phyloP scores from a whole-genome alignment of 2,329 filamentous ascomycete species.

The Sporothrix variecibatus region DNA sequence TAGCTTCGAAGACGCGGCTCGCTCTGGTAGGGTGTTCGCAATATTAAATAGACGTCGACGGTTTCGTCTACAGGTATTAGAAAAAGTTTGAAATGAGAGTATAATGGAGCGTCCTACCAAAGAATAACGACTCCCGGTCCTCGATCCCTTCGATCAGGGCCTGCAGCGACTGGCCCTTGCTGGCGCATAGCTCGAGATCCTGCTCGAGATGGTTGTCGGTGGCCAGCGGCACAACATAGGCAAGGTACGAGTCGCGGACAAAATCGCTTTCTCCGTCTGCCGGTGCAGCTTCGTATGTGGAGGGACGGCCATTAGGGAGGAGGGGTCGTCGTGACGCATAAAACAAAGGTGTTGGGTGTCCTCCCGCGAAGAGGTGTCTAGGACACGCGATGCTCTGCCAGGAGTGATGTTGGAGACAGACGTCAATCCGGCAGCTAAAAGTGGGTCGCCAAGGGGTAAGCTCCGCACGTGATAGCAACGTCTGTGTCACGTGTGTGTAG shows the following conservation, averaged over 20 bases:
- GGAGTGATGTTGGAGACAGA: constrained; percentile 15
- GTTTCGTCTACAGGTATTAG: constrained; percentile 66
- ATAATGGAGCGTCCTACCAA: constrained; percentile 55
- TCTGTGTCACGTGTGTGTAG: not conserved
- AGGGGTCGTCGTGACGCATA: not conserved
- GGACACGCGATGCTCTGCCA: constrained; percentile 16
- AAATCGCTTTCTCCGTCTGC: constrained; percentile 43
- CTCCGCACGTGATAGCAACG: not conserved
- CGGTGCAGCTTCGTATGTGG: constrained; percentile 9
- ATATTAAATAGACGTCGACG: constrained; percentile 66
- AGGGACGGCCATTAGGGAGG: constrained; percentile 22
- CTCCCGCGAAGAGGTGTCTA: constrained; percentile 15
- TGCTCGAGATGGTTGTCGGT: constrained; percentile 58
- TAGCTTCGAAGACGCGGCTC: constrained; percentile 59
- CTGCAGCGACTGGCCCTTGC: constrained; percentile 43
- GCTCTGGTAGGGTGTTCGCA: constrained; percentile 64
- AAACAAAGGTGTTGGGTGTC: not conserved
- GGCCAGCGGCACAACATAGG: constrained; percentile 60
- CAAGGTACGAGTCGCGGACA: constrained; percentile 59
- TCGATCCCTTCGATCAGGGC: constrained; percentile 59
- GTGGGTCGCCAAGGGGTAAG: constrained; percentile 9
- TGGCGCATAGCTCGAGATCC: constrained; percentile 42
- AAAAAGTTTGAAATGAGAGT: too few relatives aligned
- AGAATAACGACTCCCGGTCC: constrained; percentile 67
- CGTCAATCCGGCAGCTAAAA: constrained; percentile 8